Evolutionary conservation across 176 grass and related monocot species (phyloP), one percentile per base, ranked within the genome.

Genomic region (Triticum timopheevii): DNA sequence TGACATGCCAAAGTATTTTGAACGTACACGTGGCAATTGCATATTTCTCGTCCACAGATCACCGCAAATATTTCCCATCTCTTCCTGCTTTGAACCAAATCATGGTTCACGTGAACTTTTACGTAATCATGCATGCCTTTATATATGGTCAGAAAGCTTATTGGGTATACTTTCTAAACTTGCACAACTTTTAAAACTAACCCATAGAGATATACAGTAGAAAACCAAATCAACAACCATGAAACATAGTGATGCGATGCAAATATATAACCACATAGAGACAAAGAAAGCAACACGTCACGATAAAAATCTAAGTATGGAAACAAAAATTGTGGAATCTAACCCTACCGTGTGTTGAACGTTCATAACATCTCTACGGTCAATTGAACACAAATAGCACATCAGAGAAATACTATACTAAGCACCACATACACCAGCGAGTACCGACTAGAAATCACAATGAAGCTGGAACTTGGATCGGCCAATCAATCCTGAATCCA

Each of bases 151-250:
- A 13, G 61, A 66, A 87, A 76, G 31, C 44, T 54, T 38, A 65
- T 16, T 39, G 23, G 8, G 56, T 65, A 67, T 30, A 39, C 16
- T 75, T 65, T 54, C 54, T 65, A 63, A 65, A 66, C 13, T 54
- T 56, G 9, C 24, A 64, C 31, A 16, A 19, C 31, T 82, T 65
- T 39, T 24, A 28, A 80, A 80, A 16, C 56, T 45, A 24, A 61
- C 23, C 6, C 34, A 22, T 61, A 44, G 40, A 68, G 61, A 44
- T 50, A 69, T 22, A 81, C 4, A 13, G 10, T 13, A 34, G 44
- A 75, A 75, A 59, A 61, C 44, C 56, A 56, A 77, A 75, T 35
- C 42, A 54, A n/a, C 16, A 84, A 80, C 68, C 19, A 89, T 44
- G 70, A 78, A 82, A 78, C 33, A 5, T 31, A 44, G 68, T 85